Conservation (phyloP, 2,329 filamentous ascomycete species). For the Colletotrichum sojae region DNA sequence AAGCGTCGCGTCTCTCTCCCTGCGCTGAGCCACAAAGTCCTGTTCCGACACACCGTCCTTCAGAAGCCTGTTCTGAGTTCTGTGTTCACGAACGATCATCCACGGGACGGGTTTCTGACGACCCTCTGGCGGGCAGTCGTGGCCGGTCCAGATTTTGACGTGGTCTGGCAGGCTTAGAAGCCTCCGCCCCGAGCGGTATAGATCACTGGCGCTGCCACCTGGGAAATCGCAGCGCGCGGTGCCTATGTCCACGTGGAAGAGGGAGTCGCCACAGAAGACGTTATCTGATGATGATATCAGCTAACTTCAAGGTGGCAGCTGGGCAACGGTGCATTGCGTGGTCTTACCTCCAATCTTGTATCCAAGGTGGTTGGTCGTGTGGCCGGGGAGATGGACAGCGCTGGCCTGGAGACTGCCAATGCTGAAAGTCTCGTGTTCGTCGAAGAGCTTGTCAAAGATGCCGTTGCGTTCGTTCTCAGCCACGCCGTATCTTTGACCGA, state of each 20-base stretch:
- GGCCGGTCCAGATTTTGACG: slow-evolving; percentile 66
- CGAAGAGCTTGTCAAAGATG: slow-evolving; percentile 67
- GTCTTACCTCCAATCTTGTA: slow-evolving; percentile 66
- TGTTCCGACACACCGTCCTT: slow-evolving; percentile 56
- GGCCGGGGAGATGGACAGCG: slow-evolving; percentile 70
- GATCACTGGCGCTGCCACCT: slow-evolving; percentile 59
- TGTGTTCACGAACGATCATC: slow-evolving; percentile 62
- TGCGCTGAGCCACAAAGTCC: slow-evolving; percentile 60
- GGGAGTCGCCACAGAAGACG: slow-evolving; percentile 67
- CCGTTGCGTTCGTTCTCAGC: slow-evolving; percentile 55
- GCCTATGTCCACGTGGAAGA: slow-evolving; percentile 67
- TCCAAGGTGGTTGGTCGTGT: slow-evolving; percentile 73
- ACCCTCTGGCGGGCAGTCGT: slow-evolving; percentile 64
- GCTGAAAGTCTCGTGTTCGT: slow-evolving; percentile 66
- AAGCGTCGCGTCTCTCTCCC: slow-evolving; percentile 58
- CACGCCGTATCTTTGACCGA: slow-evolving; percentile 64
- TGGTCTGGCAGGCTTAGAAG: slow-evolving; percentile 60
- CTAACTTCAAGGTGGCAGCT: not conserved
- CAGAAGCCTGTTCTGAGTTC: slow-evolving; percentile 62
- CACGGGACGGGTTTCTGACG: slow-evolving; percentile 55
- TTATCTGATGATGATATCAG: slow-evolving; percentile 49
- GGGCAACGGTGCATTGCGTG: not conserved
- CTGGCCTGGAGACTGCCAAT: slow-evolving; percentile 62
- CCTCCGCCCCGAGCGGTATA: slow-evolving; percentile 60
- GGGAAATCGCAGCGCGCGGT: slow-evolving; percentile 70